These are phyloP conservation scores for Chaetoscypha palmicola DNA, from an alignment of 2,329 filamentous ascomycete species.

Conservation along the genomic window DNA sequence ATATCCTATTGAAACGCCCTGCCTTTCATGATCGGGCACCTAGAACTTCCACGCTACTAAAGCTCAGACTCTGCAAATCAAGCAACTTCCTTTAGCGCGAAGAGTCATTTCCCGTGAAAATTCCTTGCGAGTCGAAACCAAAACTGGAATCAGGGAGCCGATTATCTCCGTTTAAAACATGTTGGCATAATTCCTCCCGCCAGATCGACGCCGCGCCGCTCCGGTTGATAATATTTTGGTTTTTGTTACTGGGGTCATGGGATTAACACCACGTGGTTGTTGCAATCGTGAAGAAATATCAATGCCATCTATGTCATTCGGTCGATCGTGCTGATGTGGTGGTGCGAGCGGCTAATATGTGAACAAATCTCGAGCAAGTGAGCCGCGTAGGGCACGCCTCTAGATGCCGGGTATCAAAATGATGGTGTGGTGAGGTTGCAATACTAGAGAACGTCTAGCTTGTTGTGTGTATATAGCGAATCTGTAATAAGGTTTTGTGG, in stretches of 20 bases:
- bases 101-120: not conserved
- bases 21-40: not conserved
- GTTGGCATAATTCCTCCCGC: not conserved
- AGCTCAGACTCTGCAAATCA: no score
- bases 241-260: no score
- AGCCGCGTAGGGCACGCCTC: not conserved
- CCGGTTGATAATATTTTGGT: not conserved
- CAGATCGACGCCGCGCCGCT: not conserved
- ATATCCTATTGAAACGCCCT: not conserved
- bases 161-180: not conserved
- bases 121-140: not conserved
- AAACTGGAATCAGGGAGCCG: not conserved
- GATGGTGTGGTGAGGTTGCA: conserved; percentile 9
- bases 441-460: conserved; percentile 5
- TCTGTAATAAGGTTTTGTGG: conserved; percentile 14
- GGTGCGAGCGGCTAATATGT: no score
- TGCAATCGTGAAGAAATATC: no score
- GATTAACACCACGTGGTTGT: no score
- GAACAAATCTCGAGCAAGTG: conserved; percentile 1
- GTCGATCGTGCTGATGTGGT: no score
- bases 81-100: no score
- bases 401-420: conserved; percentile 8
- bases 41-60: no score
- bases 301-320: no score
- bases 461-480: conserved; percentile 11